These are phyloP conservation scores for Aphanoascus verrucosus DNA, from an alignment of 2,329 filamentous ascomycete genomes.

Conservation along the genomic window DNA sequence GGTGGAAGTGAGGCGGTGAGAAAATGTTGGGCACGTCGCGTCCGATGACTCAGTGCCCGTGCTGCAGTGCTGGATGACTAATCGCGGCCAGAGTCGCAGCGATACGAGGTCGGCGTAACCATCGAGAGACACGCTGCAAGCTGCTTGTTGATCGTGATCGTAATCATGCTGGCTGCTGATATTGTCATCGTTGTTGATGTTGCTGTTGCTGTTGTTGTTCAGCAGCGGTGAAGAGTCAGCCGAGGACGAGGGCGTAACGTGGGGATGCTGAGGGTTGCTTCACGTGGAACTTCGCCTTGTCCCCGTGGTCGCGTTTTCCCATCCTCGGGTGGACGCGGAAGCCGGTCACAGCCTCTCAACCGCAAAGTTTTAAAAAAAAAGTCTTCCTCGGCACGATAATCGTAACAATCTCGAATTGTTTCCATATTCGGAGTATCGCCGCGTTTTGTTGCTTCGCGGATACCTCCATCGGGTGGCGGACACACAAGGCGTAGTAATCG, in stretches of 20 bases:
- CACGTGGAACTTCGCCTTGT: neutral
- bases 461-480: too few relatives aligned
- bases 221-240: neutral
- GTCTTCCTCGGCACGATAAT: neutral
- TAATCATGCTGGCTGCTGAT: neutral
- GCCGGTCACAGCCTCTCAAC: neutral
- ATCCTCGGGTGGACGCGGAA: slow-evolving; percentile 4
- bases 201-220: neutral
- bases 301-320: neutral
- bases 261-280: neutral
- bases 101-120: slow-evolving; percentile 1
- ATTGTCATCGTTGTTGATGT: neutral
- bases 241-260: neutral
- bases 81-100: neutral
- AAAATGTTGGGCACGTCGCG: neutral
- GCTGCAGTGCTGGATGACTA: neutral
- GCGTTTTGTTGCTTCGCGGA: too few relatives aligned
- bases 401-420: too few relatives aligned
- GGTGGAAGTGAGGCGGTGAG: neutral
- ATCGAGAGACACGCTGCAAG: neutral
- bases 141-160: neutral
- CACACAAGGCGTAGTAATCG: too few relatives aligned
- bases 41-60: neutral
- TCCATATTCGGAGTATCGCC: neutral
- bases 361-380: neutral